These are phyloP conservation scores for Scleromitrula shiraiana DNA, from an alignment of 2,329 filamentous ascomycete genomes.

Conservation along the genomic window DNA sequence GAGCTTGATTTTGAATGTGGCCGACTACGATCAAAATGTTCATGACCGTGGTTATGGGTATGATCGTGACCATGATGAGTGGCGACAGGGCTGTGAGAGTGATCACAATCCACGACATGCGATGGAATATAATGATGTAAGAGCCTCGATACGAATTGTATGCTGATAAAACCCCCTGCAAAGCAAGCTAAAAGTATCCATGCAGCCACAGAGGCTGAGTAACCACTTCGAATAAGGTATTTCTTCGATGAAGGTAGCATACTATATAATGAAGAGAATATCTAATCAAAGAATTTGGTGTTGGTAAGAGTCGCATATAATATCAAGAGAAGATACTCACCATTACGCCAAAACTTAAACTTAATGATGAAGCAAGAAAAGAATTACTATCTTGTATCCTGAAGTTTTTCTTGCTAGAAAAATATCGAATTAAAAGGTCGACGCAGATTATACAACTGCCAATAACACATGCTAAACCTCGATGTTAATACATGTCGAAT, in stretches of 20 bases:
- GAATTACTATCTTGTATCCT: slow-evolving; percentile 81
- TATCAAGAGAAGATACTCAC: slow-evolving; percentile 41
- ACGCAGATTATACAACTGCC: slow-evolving; percentile 82
- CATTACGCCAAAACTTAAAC: slow-evolving; percentile 94
- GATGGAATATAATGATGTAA: slow-evolving; percentile 69
- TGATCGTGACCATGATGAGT: slow-evolving; percentile 14
- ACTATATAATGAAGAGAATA: slow-evolving; percentile 85
- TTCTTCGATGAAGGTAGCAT: slow-evolving; percentile 83
- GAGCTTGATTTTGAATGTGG: slow-evolving; percentile 1
- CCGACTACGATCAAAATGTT: not conserved
- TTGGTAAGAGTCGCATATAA: not conserved
- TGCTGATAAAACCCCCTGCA: slow-evolving; percentile 63
- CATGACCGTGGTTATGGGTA: slow-evolving; percentile 4
- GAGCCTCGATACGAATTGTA: slow-evolving; percentile 63
- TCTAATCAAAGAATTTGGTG: slow-evolving; percentile 41
- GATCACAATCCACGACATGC: slow-evolving; percentile 73
- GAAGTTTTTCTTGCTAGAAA: slow-evolving; percentile 71
- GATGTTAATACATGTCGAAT: not conserved
- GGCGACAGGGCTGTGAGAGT: slow-evolving; percentile 54
- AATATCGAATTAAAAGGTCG: slow-evolving; percentile 64
- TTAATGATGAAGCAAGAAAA: slow-evolving; percentile 82
- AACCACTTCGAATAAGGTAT: slow-evolving; percentile 65
- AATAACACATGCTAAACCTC: slow-evolving; percentile 50
- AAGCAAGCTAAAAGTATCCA: slow-evolving; percentile 64
- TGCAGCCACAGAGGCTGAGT: slow-evolving; percentile 58